Base-by-base conservation (phyloP, 192 early-diverging fungal species). In the Coemansia asiatica region DNA sequence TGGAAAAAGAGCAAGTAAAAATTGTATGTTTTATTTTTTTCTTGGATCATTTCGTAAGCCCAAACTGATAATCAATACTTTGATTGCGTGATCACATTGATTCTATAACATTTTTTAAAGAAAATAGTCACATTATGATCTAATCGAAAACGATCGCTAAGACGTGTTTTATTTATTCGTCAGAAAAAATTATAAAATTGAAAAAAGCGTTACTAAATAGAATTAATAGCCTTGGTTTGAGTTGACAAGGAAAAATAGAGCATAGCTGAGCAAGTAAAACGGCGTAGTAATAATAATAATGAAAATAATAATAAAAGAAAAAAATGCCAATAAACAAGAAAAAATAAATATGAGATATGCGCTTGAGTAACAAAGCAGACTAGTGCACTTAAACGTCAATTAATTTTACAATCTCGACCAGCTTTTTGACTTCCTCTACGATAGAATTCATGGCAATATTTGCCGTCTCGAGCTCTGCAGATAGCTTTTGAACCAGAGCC, bases 351-450 rank as follows among this genome's bases (percentile, higher is more conserved):
- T 4, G 23, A 44, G 12, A 48, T 21, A 61, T 61, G 53, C 13
- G 56, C 56, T 58, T 40, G 29, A 19, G 7, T 23, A 2, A n/a
- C n/a, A 29, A 12, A 38, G 33, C 35, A 18, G 21, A 22, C 9
- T 21, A 6, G 29, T 58, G 33, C 54, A 38, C 33, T 38, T 23
- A 71, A 12, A 71, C 47, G n/a, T 64, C 68, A 15, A 81, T 68
- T 21, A 74, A 69, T 51, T 74, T 68, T 66, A 75, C 73, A 61
- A 81, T 75, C 16, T 75, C 64, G 22, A 81, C 63, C 1, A 81
- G 73, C 33, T 69, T 69, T 46, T 72, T 61, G 23, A 81, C 68
- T 51, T 81, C 79, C 23, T 75, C 79, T 23, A 69, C 49, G 15
- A 81, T 75, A n/a, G 29, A 33, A 21, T 57, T 44, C 79, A 75